phyloP scores from a whole-genome alignment of 2,329 filamentous ascomycete genomes.

The Spiromastix sp. region DNA sequence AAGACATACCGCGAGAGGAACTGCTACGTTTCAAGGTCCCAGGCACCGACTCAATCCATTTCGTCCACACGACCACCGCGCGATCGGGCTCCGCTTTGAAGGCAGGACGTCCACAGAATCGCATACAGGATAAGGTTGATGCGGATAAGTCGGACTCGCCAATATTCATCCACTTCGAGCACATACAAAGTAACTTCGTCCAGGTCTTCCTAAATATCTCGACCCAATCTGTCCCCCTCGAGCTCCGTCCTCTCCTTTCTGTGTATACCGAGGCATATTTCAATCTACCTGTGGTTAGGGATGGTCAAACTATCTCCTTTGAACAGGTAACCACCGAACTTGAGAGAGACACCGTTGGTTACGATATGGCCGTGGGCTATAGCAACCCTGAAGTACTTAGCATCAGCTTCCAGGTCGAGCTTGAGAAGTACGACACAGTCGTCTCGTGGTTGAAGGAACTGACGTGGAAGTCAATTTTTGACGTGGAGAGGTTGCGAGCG shows the following conservation, averaged over 20 bases:
- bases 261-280: conserved; percentile 92
- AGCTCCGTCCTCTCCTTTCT: conserved; percentile 71
- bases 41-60: conserved; percentile 81
- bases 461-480: conserved; percentile 83
- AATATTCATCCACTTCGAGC: conserved; percentile 93
- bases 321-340: conserved; percentile 87
- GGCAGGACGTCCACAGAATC: conserved; percentile 56
- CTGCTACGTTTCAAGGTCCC: conserved; percentile 76
- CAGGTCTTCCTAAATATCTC: conserved; percentile 73
- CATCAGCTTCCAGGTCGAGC: conserved; percentile 76
- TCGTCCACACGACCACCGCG: conserved; percentile 79
- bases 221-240: conserved; percentile 64
- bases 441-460: conserved; percentile 78
- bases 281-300: conserved; percentile 70
- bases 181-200: conserved; percentile 87
- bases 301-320: conserved; percentile 70
- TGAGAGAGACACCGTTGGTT: conserved; percentile 83
- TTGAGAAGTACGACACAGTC: conserved; percentile 71
- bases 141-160: conserved; percentile 53
- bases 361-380: conserved; percentile 59
- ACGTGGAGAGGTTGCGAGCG: conserved; percentile 54
- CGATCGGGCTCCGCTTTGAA: conserved; percentile 67
- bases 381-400: conserved; percentile 66
- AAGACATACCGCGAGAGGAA: conserved; percentile 71
- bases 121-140: conserved; percentile 68